Conservation (phyloP, 768 basidiomycete species). For the Sistotremastrum niveocremeum region DNA sequence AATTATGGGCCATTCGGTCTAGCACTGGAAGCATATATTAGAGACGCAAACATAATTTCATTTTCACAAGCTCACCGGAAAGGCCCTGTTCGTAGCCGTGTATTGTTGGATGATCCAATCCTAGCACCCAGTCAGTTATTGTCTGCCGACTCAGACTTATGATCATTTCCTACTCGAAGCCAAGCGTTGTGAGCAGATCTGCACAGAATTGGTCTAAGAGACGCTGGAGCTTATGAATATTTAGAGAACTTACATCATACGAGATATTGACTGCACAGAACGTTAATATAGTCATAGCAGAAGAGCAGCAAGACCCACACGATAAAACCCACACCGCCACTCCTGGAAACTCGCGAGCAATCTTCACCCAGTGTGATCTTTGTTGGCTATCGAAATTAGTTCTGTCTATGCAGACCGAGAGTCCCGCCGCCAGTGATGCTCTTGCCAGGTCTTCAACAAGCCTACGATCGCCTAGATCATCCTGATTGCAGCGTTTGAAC, state of each 20-base stretch:
- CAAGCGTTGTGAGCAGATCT: background rate
- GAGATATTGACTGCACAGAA: background rate
- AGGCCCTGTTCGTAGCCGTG: slow-evolving; percentile 42
- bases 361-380: slow-evolving; percentile 59
- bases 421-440: slow-evolving; percentile 36
- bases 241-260: background rate
- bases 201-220: background rate
- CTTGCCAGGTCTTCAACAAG: slow-evolving; percentile 50
- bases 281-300: slow-evolving; percentile 1
- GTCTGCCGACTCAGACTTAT: background rate
- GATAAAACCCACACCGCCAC: slow-evolving; percentile 60
- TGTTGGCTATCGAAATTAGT: slow-evolving; percentile 68
- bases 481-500: slow-evolving; percentile 66
- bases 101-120: slow-evolving; percentile 67
- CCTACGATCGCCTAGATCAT: slow-evolving; percentile 57
- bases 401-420: slow-evolving; percentile 68
- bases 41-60: no score
- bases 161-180: background rate
- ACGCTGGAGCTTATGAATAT: background rate
- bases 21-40: slow-evolving; percentile 24
- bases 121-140: slow-evolving; percentile 21
- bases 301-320: slow-evolving; percentile 13
- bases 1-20: slow-evolving; percentile 49
- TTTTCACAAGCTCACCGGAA: slow-evolving; percentile 5
- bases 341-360: slow-evolving; percentile 52